These are phyloP conservation scores for Bipolaris victoriae DNA, from an alignment of 2,329 filamentous ascomycete genomes.

Conservation along the genomic window DNA sequence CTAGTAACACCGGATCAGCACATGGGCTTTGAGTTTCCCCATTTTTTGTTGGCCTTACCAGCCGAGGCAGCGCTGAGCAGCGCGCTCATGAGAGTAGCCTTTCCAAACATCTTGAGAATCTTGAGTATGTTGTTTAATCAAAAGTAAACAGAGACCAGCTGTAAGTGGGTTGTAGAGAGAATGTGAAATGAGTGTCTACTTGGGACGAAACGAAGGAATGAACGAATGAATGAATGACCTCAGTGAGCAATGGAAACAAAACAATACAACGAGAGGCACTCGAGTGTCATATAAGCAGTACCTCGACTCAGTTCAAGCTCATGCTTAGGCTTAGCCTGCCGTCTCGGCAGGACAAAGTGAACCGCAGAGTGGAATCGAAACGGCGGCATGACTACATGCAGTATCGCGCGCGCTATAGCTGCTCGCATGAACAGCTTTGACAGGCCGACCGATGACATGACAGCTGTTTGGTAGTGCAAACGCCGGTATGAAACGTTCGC, in stretches of 20 bases:
- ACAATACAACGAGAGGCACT: constrained; percentile 9
- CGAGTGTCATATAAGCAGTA: constrained; percentile 5
- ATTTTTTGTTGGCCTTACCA: constrained; percentile 19
- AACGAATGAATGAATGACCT: constrained; percentile 27
- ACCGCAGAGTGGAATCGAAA: constrained; percentile 5
- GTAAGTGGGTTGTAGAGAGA: constrained; percentile 13
- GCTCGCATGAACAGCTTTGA: constrained; percentile 16
- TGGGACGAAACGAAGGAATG: constrained; percentile 9
- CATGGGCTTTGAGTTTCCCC: not conserved
- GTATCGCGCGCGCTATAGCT: constrained; percentile 24
- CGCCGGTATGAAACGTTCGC: constrained; percentile 27
- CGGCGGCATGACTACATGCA: constrained; percentile 14
- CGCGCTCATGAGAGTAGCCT: constrained; percentile 40
- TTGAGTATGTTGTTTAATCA: constrained; percentile 20
- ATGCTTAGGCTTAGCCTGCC: constrained; percentile 4
- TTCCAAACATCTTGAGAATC: constrained; percentile 44
- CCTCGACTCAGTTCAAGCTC: constrained; percentile 16
- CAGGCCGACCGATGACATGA: constrained; percentile 13
- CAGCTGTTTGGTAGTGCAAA: constrained; percentile 21
- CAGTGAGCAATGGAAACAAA: constrained; percentile 20
- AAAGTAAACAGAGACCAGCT: constrained; percentile 33
- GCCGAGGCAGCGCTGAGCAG: constrained; percentile 43
- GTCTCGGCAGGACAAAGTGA: constrained; percentile 1
- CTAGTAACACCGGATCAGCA: constrained; percentile 42
- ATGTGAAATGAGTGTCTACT: constrained; percentile 12